These are phyloP conservation scores for Epithele typhae DNA, from an alignment of 768 basidiomycete species.

Conservation along the genomic window DNA sequence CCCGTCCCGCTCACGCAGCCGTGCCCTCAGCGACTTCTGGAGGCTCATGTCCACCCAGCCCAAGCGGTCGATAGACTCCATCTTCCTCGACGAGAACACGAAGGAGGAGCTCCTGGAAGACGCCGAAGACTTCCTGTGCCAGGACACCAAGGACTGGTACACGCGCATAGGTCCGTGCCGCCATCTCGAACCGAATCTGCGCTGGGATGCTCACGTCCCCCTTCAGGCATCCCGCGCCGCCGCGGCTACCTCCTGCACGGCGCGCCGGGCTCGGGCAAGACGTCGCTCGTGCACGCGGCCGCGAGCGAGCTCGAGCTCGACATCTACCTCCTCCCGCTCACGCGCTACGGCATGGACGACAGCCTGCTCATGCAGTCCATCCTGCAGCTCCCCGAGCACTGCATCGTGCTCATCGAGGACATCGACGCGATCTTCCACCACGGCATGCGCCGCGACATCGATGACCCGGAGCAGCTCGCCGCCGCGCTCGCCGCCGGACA, in stretches of 20 bases:
- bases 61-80: slow-evolving; percentile 66
- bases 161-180: no score
- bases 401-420: slow-evolving; percentile 80
- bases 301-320: slow-evolving; percentile 77
- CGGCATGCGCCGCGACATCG: slow-evolving; percentile 17
- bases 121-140: slow-evolving; percentile 68
- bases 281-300: slow-evolving; percentile 69
- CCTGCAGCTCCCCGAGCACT: slow-evolving; percentile 60
- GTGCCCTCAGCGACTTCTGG: slow-evolving; percentile 39
- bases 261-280: slow-evolving; percentile 75
- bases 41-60: slow-evolving; percentile 50
- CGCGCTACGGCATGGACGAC: slow-evolving; percentile 63
- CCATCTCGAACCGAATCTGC: neutral
- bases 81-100: slow-evolving; percentile 67
- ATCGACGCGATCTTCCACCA: slow-evolving; percentile 69
- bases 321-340: slow-evolving; percentile 69
- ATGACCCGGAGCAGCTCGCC: slow-evolving; percentile 6
- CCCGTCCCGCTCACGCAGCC: neutral
- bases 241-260: slow-evolving; percentile 76
- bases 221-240: slow-evolving; percentile 64
- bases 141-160: slow-evolving; percentile 70
- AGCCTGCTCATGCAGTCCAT: slow-evolving; percentile 52
- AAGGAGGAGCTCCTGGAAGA: slow-evolving; percentile 67
- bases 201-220: neutral
- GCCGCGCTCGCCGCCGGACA: neutral